Base-by-base conservation (phyloP, 2,329 filamentous ascomycete genomes). In the Trichoderma atroviride region DNA sequence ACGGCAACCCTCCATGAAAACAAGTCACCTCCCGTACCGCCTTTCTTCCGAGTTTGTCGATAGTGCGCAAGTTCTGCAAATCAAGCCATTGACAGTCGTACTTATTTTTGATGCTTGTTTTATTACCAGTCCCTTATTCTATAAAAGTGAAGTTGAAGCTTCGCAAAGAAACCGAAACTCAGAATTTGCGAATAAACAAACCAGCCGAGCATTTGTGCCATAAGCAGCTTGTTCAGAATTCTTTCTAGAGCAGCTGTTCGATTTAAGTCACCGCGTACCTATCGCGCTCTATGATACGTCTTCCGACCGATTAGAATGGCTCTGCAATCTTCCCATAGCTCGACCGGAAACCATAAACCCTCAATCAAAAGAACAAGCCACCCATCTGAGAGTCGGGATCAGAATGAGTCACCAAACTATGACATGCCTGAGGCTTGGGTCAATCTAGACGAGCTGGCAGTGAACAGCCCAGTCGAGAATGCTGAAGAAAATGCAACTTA, bases 391-490 rank as follows among this genome's bases (percentile, higher is more conserved):
- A 19, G 37, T 9, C 16, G 37, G 16, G 16, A 19, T 19, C 16
- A 43, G 6, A 43, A 19, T 43, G 16, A 43, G 6, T 19, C 37
- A 43, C 6, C 16, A 43, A 43, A 43, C 1, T 72, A 78, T 65
- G 68, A 75, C 24, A 62, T 73, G 16, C 75, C 76, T 2, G 72
- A 74, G 37, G 72, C 71, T 2, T 85, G 82, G 72, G 76, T 72
- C 33, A 83, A 85, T 71, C 76, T 86, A 22, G 78, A 82, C 71
- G 85, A 86, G 73, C 60, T 83, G 4, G 75, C 76, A 0, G 77
- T 77, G 1, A 79, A 75, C 3, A 80, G 72, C 5, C 74, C 75
- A 0, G 70, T 76, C 0, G 69, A 74, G 40, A 73, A 72, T 33
- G 52, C 69, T 16, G 35, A 58, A 11, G 70, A 74, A 13, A 40